A percentile compares a stretch with the other conserved stretches of the same genome.
These are phyloP conservation scores for Corchorus capsularis DNA, from an alignment of 345 rosid genomes.

Conservation along the genomic window DNA sequence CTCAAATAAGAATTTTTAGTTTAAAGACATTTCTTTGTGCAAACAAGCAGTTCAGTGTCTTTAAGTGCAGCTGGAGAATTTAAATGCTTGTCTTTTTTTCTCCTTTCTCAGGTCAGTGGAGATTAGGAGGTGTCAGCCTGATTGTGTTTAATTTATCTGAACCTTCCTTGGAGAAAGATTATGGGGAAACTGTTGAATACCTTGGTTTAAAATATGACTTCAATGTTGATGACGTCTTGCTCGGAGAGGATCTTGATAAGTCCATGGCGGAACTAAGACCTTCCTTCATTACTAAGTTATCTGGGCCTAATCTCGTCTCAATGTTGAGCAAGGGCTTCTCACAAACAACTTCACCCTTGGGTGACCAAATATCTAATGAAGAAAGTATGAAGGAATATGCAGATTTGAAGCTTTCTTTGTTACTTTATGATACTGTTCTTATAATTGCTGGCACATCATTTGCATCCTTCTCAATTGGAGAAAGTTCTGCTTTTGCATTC, in stretches of 20 bases:
- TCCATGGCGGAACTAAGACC: slow-evolving; percentile 81
- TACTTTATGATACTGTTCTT: slow-evolving; percentile 53
- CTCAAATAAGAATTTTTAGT: neutral
- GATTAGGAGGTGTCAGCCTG: slow-evolving; percentile 57
- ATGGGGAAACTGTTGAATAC: slow-evolving; percentile 21
- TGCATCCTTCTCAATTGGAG: slow-evolving; percentile 43
- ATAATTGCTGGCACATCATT: slow-evolving; percentile 48
- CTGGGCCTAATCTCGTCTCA: slow-evolving; percentile 34
- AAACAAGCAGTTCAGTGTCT: neutral
- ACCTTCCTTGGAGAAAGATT: slow-evolving; percentile 29
- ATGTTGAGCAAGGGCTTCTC: slow-evolving; percentile 32
- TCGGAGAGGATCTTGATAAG: slow-evolving; percentile 66
- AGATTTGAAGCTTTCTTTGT: slow-evolving; percentile 73
- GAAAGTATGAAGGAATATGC: slow-evolving; percentile 87
- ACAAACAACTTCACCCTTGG: slow-evolving; percentile 28
- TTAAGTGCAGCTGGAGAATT: neutral
- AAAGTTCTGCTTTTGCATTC: slow-evolving; percentile 63
- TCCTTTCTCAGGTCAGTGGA: slow-evolving; percentile 86
- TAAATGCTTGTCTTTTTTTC: slow-evolving; percentile 6
- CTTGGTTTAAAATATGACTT: slow-evolving; percentile 54
- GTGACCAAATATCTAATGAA: slow-evolving; percentile 41
- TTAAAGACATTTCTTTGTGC: neutral
- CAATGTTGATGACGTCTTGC: slow-evolving; percentile 58
- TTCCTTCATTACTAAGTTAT: slow-evolving; percentile 38
- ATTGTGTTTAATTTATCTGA: slow-evolving; percentile 36